Evolutionary conservation across 352 stramenopile genomes (phyloP).

Genomic region (Phytophthora brassicae): DNA sequence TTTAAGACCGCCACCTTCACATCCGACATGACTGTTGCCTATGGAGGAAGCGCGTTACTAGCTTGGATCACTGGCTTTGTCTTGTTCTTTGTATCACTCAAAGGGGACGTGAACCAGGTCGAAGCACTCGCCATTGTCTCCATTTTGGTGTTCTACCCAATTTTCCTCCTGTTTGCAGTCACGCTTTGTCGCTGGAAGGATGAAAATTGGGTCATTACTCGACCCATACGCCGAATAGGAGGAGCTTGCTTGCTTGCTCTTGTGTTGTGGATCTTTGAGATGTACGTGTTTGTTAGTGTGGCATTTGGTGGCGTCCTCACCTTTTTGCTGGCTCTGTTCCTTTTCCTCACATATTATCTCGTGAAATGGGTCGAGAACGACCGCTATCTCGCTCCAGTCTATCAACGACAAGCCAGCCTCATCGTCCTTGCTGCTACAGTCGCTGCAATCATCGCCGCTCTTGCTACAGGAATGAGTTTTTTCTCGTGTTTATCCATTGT

Average conservation of each 20-base stretch:
- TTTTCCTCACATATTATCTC: slow-evolving; percentile 78
- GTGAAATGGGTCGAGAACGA: slow-evolving; percentile 87
- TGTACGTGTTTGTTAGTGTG: slow-evolving; percentile 70
- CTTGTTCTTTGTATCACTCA: slow-evolving; percentile 68
- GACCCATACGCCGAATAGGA: slow-evolving; percentile 37
- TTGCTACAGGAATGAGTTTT: slow-evolving; percentile 60
- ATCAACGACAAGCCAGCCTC: slow-evolving; percentile 50
- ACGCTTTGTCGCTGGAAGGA: slow-evolving; percentile 82
- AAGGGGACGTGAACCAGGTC: slow-evolving; percentile 63
- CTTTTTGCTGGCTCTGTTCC: slow-evolving; percentile 58
- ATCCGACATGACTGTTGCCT: slow-evolving; percentile 55
- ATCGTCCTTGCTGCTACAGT: slow-evolving; percentile 44
- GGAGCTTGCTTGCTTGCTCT: slow-evolving; percentile 28
- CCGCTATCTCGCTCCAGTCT: slow-evolving; percentile 68
- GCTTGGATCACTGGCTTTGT: slow-evolving; percentile 73
- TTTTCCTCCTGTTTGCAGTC: slow-evolving; percentile 70
- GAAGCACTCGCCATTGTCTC: slow-evolving; percentile 76
- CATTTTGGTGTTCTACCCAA: slow-evolving; percentile 78
- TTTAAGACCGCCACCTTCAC: slow-evolving; percentile 69
- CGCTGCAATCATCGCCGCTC: slow-evolving; percentile 40
- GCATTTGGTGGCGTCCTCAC: slow-evolving; percentile 58
- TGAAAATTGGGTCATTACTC: slow-evolving; percentile 64
- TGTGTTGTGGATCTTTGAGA: slow-evolving; percentile 74
- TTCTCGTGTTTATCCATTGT: slow-evolving; percentile 88
- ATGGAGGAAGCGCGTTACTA: slow-evolving; percentile 53